Percentiles rank a stretch among this genome's conserved stretches.
Evolutionary conservation across 495 filamentous ascomycete species (phyloP).

Genomic region (Hypoxylon perforatum): DNA sequence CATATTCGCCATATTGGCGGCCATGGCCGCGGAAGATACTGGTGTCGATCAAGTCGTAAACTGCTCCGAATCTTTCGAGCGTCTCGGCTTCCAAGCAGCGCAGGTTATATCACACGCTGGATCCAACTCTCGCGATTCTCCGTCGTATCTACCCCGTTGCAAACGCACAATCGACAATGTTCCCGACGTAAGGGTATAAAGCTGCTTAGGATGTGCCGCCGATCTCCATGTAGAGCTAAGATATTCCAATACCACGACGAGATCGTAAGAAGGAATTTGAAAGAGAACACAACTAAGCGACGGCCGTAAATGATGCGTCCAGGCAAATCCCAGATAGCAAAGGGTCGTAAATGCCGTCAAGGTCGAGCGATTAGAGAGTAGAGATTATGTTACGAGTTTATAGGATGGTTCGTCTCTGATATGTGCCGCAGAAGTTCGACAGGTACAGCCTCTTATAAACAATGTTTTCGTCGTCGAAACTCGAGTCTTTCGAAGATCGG

Average conservation of each 20-base stretch:
- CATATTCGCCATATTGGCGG: conserved; percentile 61
- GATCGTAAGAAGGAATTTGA: not conserved
- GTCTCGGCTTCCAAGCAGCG: not conserved
- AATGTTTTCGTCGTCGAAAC: conserved; percentile 6
- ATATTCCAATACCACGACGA: not conserved
- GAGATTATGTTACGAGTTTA: conserved; percentile 5
- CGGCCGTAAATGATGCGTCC: not conserved
- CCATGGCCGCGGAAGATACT: conserved; percentile 55
- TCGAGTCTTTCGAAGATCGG: not conserved
- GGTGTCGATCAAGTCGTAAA: conserved; percentile 28
- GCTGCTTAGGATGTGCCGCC: conserved; percentile 41
- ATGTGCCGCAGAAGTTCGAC: not conserved
- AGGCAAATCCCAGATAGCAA: not conserved
- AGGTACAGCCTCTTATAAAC: not conserved
- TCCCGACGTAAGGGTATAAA: conserved; percentile 40
- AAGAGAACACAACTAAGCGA: not conserved
- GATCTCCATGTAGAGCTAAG: conserved; percentile 40
- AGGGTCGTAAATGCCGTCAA: not conserved
- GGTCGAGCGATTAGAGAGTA: not conserved
- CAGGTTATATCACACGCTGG: no score
- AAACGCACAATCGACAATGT: conserved; percentile 5
- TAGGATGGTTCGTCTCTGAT: not conserved
- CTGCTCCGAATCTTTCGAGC: not conserved
- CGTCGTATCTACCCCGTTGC: not conserved
- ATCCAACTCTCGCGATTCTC: not conserved